Percentiles rank a stretch among this genome's conserved stretches.
phyloP scores from a whole-genome alignment of 176 grass and related monocot species.

The Guadua angustifolia region DNA sequence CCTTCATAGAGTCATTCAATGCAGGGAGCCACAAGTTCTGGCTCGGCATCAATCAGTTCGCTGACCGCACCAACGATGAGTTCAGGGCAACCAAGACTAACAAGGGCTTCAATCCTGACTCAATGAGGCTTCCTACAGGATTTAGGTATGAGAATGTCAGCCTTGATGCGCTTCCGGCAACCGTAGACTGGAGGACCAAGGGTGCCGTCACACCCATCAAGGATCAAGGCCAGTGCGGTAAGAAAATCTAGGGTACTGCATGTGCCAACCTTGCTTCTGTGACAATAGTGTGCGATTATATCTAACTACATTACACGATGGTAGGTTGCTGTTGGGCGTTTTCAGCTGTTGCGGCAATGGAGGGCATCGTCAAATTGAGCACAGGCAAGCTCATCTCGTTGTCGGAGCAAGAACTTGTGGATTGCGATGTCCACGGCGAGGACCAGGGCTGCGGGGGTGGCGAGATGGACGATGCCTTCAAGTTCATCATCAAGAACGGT shows the following conservation, averaged over 20 bases:
- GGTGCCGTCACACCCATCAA: constrained; percentile 25
- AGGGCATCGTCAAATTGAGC: constrained; percentile 51
- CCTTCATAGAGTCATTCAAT: too few species aligned
- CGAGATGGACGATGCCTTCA: constrained; percentile 49
- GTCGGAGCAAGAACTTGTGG: constrained; percentile 59
- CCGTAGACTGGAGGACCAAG: constrained; percentile 25
- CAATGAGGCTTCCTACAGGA: not conserved
- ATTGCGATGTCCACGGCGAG: constrained; percentile 41
- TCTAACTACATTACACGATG: too few species aligned
- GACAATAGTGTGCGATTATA: not conserved
- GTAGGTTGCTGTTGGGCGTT: constrained; percentile 30
- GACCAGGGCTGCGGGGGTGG: constrained; percentile 58
- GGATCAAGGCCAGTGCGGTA: constrained; percentile 34
- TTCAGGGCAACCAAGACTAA: constrained; percentile 4
- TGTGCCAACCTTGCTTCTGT: not conserved
- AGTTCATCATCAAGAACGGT: constrained; percentile 42
- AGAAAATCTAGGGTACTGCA: not conserved
- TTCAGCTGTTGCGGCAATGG: constrained; percentile 38
- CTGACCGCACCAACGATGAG: not conserved
- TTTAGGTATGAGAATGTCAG: constrained; percentile 25
- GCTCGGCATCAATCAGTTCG: not conserved
- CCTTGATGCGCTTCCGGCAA: not conserved
- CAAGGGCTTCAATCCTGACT: not conserved
- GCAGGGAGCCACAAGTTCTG: not conserved
- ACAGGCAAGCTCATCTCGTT: constrained; percentile 46